Conservation (phyloP, 192 early-diverging fungal genomes). For the Rhizoclosmatium sp. region DNA sequence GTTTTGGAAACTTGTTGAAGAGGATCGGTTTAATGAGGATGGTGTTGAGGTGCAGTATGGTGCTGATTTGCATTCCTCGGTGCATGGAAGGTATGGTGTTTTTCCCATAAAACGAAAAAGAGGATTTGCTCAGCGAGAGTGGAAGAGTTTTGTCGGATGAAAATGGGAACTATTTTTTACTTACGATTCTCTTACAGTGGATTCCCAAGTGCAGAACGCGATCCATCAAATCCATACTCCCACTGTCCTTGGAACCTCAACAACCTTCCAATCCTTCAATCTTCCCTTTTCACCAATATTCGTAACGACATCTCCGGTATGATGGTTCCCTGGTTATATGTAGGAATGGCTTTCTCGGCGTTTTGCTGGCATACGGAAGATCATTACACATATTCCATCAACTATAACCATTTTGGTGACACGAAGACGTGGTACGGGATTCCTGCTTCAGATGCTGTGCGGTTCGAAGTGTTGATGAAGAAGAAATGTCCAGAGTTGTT, state of each 20-base stretch:
- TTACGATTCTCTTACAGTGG: slow-evolving; percentile 60
- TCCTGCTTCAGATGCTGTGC: slow-evolving; percentile 77
- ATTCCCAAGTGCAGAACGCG: slow-evolving; percentile 77
- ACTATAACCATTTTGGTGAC: slow-evolving; percentile 94
- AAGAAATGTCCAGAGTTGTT: slow-evolving; percentile 86
- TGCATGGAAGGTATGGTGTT: slow-evolving; percentile 79
- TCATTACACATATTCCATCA: slow-evolving; percentile 95
- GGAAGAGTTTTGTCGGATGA: no score
- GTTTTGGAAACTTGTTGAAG: slow-evolving; percentile 91
- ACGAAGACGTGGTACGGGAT: slow-evolving; percentile 99
- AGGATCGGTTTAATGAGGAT: slow-evolving; percentile 72
- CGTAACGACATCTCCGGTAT: slow-evolving; percentile 94
- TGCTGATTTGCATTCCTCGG: slow-evolving; percentile 89
- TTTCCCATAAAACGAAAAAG: neutral
- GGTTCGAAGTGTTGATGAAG: slow-evolving; percentile 87
- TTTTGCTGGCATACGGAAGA: slow-evolving; percentile 99
- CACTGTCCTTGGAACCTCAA: slow-evolving; percentile 87
- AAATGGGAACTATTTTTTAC: no score
- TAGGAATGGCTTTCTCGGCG: slow-evolving; percentile 93
- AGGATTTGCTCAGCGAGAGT: neutral
- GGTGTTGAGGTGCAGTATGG: slow-evolving; percentile 95
- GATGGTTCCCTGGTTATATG: slow-evolving; percentile 97
- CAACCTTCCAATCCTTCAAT: slow-evolving; percentile 79
- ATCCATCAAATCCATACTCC: slow-evolving; percentile 73
- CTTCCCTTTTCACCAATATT: slow-evolving; percentile 89